Evolutionary conservation across 1,284 basidiomycete genomes (phyloP).

Genomic region (Volvariella surrecta): DNA sequence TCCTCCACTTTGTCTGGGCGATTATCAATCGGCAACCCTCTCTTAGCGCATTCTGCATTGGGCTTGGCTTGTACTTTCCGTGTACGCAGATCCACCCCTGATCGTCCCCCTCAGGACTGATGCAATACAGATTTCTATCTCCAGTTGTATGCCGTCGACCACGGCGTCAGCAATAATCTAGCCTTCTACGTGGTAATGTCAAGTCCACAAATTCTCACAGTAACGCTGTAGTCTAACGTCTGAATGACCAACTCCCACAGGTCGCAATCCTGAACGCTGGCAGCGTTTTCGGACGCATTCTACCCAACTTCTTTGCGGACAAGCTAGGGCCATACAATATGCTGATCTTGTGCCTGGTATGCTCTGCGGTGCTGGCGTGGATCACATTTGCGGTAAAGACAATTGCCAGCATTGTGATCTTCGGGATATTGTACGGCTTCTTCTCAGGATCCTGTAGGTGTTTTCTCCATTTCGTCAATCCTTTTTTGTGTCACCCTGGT

Average conservation of each 20-base stretch:
- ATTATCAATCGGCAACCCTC: slow-evolving; percentile 1
- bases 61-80: slow-evolving; percentile 39
- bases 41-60: slow-evolving; percentile 32
- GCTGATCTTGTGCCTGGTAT: slow-evolving; percentile 30
- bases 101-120: slow-evolving; percentile 4
- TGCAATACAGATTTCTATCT: slow-evolving; percentile 39
- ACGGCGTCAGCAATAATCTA: slow-evolving; percentile 28
- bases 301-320: slow-evolving; percentile 42
- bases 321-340: slow-evolving; percentile 35
- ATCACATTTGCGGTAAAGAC: slow-evolving; percentile 32
- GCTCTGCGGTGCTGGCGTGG: slow-evolving; percentile 32
- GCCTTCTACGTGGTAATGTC: slow-evolving; percentile 41
- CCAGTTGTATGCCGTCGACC: slow-evolving; percentile 38
- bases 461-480: not conserved
- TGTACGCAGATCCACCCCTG: slow-evolving; percentile 26
- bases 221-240: not conserved
- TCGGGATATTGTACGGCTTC: slow-evolving; percentile 40
- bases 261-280: slow-evolving; percentile 41
- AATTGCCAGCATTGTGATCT: slow-evolving; percentile 27
- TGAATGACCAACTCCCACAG: slow-evolving; percentile 13
- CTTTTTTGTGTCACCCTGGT: no score
- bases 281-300: slow-evolving; percentile 36
- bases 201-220: not conserved
- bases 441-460: slow-evolving; percentile 39
- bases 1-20: slow-evolving; percentile 1